Evolutionary conservation across 345 rosid genomes (phyloP), one percentile per base, ranked within the genome.

Genomic region (Geranium brycei): DNA sequence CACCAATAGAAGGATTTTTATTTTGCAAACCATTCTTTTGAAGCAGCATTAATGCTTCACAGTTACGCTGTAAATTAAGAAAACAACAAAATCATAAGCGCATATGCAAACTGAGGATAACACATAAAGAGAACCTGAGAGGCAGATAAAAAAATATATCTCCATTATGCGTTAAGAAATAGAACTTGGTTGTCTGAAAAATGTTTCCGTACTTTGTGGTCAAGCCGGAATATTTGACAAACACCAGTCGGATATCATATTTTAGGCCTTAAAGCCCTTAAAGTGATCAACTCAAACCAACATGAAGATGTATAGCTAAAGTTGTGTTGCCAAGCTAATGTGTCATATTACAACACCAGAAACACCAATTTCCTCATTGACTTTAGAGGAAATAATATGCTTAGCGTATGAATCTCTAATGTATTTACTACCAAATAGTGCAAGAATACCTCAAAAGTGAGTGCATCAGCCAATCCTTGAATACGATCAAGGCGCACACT

Each of bases 21-120:
- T 87, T 89, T 57, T 64, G 93, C 71, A 92, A 73, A 59, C 98
- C 98, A 74, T 83, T 82, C 86, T 92, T 89, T 79, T 87, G 88
- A 35, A 92, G 95, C 67, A 89, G 83, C 96, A 89, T 89, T 17
- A 92, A 76, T 62, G 98, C 98, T 78, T 92, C 98, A 57, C 96
- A 92, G 74, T 92, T 89, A 70, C 95, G 96, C 95, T 92, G 84
- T 73, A 82, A 66, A 65, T 68, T 31, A 67, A 66, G 60, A 67
- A 35, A 35, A 63, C 8, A 73, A 56, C 7, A 68, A 64, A 62
- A 64, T 67, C 63, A 59, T 57, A 57, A 10, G n/a, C 1, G 71
- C n/a, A 38, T 28, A 59, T 68, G 64, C 57, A 16, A 58, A 59
- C 41, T n/a, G 66, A 17, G 32, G 19, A 64, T 55, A 17, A 63